Percentiles rank a stretch among this genome's conserved stretches.
These are phyloP conservation scores for Metahyphopichia silvanorum DNA, from an alignment of 805 yeast genomes.

Conservation along the genomic window DNA sequence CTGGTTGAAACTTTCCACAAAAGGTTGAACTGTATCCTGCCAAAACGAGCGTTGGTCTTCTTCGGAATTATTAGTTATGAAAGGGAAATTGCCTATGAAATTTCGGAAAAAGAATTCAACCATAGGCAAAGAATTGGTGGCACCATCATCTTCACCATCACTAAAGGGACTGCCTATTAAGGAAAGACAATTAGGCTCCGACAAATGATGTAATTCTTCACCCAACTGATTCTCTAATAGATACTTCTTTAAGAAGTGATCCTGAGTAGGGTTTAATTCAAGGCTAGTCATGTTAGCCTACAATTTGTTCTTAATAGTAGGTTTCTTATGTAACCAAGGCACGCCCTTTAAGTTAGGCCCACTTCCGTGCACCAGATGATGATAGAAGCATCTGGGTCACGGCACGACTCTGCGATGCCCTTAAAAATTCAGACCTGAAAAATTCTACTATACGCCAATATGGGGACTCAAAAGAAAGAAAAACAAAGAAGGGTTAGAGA, in stretches of 20 bases:
- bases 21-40: conserved; percentile 75
- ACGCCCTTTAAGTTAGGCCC: no score
- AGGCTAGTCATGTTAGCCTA: no score
- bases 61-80: conserved; percentile 49
- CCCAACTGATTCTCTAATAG: conserved; percentile 60
- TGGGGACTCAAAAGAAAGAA: conserved; percentile 96
- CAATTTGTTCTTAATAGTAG: no score
- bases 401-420: no score
- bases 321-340: no score
- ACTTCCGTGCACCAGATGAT: no score
- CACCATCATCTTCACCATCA: conserved; percentile 18
- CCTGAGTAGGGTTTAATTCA: conserved; percentile 70
- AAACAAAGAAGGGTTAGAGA: conserved; percentile 82
- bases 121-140: conserved; percentile 55
- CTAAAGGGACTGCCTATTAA: conserved; percentile 78
- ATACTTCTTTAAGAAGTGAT: conserved; percentile 85
- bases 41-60: conserved; percentile 59
- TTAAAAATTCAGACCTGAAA: no score
- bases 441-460: no score
- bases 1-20: conserved; percentile 72
- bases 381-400: no score
- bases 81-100: conserved; percentile 72
- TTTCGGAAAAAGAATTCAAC: conserved; percentile 61
- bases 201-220: conserved; percentile 57
- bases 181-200: conserved; percentile 60